Evolutionary conservation across 352 stramenopile species (phyloP).

Genomic region (Globisporangium viniferum): DNA sequence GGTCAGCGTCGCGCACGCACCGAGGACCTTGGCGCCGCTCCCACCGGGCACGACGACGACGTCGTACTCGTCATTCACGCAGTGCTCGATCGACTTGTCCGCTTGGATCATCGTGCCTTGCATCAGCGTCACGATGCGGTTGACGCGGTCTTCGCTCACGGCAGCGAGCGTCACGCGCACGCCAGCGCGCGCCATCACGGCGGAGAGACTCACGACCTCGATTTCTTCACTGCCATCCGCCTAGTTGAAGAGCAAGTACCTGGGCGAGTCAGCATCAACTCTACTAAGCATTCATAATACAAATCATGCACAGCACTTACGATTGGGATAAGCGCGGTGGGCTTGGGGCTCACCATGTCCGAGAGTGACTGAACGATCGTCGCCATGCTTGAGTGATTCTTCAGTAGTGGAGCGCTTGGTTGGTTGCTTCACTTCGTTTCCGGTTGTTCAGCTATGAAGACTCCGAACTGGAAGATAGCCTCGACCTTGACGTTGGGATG

Average conservation of each 20-base stretch:
- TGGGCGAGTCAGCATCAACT: neutral
- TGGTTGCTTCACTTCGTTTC: neutral
- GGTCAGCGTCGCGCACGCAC: constrained; percentile 36
- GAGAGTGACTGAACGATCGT: constrained; percentile 43
- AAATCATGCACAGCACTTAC: constrained; percentile 17
- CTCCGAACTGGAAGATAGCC: neutral
- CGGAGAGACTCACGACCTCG: constrained; percentile 47
- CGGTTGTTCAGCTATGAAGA: neutral
- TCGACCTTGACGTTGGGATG: neutral
- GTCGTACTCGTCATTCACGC: constrained; percentile 53
- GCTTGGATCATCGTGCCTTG: constrained; percentile 54
- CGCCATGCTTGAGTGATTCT: constrained; percentile 28
- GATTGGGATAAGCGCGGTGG: constrained; percentile 61
- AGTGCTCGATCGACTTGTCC: constrained; percentile 64
- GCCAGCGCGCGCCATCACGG: constrained; percentile 52
- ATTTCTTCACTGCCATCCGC: constrained; percentile 63
- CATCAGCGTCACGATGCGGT: constrained; percentile 54
- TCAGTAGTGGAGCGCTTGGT: neutral
- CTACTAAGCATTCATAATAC: neutral
- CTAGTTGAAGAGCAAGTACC: constrained; percentile 18
- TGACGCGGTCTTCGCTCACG: constrained; percentile 34
- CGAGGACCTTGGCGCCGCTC: constrained; percentile 43
- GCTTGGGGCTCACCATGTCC: constrained; percentile 60
- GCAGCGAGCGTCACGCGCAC: constrained; percentile 63
- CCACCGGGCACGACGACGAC: constrained; percentile 66